Evolutionary conservation across 1,139 yeast genomes (phyloP), one percentile per base, ranked within the genome.

Genomic region (Protomyces arabidopsidicola): DNA sequence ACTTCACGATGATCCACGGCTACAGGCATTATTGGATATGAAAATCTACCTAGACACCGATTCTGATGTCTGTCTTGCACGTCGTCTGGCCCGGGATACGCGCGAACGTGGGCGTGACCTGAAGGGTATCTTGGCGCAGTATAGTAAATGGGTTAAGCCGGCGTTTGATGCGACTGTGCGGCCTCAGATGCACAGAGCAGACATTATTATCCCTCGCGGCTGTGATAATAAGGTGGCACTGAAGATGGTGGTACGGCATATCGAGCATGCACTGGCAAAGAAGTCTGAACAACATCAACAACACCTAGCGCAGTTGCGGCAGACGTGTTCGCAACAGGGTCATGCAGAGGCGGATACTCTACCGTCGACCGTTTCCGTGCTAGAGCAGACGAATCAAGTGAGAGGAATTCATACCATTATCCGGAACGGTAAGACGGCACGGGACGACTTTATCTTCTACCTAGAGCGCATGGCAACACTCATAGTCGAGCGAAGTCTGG

Each of bases 71-170:
- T 93, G 98, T 74, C 79, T 93, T 68, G 93, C 97, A 1, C 80
- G 98, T 70, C 80, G 98, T 70, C 77, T 93, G 59, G 83, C 90
- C 5, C 80, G 98, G 70, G 98, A 93, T 73, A 90, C 90, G 61
- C 78, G 88, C 22, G 85, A 86, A 67, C 79, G 98, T 67, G 97
- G 96, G 1, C 58, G 60, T 36, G 62, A 90, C 70, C 77, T 91
- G 51, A 79, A 77, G 2, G 95, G 97, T 1, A 88, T 91, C 36
- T 81, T 93, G 69, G 81, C 83, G 68, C 98, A 93, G 72, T 93
- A 98, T 98, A 87, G 88, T 69, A 76, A 78, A 27, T 91, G 86
- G 74, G 98, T 93, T 45, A 93, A 91, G 73, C 98, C 98, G 16
- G 89, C 90, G 73, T 91, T 96, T 10, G 91, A 86, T 24, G 78